Base-by-base conservation (phyloP, 2,329 filamentous ascomycete species). In the Curvularia sp. region DNA sequence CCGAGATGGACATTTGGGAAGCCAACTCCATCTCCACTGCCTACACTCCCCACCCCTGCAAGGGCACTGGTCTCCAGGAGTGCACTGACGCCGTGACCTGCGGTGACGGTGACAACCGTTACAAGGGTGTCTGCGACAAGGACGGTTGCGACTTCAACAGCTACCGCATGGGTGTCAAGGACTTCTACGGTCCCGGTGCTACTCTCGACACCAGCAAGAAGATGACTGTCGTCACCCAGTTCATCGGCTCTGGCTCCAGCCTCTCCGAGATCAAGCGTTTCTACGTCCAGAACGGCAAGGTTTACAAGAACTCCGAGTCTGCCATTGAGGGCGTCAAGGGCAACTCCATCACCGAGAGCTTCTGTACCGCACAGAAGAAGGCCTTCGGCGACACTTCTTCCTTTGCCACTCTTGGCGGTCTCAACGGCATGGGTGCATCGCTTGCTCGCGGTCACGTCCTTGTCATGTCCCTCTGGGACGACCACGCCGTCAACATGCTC, bases 1-100 rank as follows among this genome's bases (percentile, higher is more conserved):
- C 83, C 43, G 88, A 90, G 76, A 87, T 90, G 83, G 88, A 90
- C 67, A 82, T 88, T 75, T 89, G 87, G 87, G 87, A 90, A 78
- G 87, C 88, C 66, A 90, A 90, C 82, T 82, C 80, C 65, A 83
- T 88, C 70, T 84, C 87, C 20, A 84, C 83, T 15, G 88, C 88
- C 52, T 83, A 83, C 71, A 90, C 88, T 5, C 86, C 88, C 18
- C 88, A 91, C 75, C 82, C 86, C 43, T 90, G 88, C 81, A 78
- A 77, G 55, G 78, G 73, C 58, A 74, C 79, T 44, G 82, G 80
- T 50, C 82, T 85, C 66, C 74, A 75, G 54, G 79, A 82, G 55
- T 89, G 87, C 80, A 72, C 73, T 0, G 86, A 83, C 57, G 81
- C 49, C 15, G 53, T 55, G 9, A 62, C 64, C 39, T 78, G 77